Base-by-base conservation (phyloP, 768 basidiomycete genomes). In the Calocera viscosa region DNA sequence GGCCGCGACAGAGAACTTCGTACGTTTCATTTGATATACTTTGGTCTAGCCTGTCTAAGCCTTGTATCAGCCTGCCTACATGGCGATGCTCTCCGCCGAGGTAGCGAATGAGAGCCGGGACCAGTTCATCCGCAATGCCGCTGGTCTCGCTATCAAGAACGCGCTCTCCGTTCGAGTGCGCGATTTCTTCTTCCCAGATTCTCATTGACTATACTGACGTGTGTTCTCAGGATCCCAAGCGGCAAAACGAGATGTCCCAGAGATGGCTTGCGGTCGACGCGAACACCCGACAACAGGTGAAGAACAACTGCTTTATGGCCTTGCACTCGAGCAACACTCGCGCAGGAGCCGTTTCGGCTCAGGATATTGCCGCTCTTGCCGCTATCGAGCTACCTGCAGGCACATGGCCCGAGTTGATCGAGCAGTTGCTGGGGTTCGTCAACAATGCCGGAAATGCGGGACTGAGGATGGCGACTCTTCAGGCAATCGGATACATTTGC, bases 401-500 rank as follows among this genome's bases (percentile, higher is more conserved):
- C 66, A 89, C 91, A 71, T 98, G 96, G 95, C 83, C 84, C 7
- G 88, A 95, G 71, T 82, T 99, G 67, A 90, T 99, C 76, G 89
- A 89, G 73, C 81, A 87, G 64, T 81, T 99, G 24, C 82, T 99
- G 41, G 87, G 88, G 65, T 93, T 94, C 73, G 86, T 95, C 67
- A 91, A 90, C 77, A 85, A 86, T 71, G 81, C 81, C 63, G 77
- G 78, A 40, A 91, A 90, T 74, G 79, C 84, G 12, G 89, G 86
- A 71, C 79, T 94, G 71, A 85, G 83, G 74, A 89, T 96, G 69
- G 84, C 93, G 1, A 94, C 94, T 10, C 81, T 98, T 14, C 92
- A 96, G 77, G 86, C 94, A 22, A 92, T 99, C 78, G 96, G 96
- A 53, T 97, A 87, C 77, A 94, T 97, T 77, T 99, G 96, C 80